Evolutionary conservation across 2,329 filamentous ascomycete genomes (phyloP).

Genomic region (Saccharata proteae): DNA sequence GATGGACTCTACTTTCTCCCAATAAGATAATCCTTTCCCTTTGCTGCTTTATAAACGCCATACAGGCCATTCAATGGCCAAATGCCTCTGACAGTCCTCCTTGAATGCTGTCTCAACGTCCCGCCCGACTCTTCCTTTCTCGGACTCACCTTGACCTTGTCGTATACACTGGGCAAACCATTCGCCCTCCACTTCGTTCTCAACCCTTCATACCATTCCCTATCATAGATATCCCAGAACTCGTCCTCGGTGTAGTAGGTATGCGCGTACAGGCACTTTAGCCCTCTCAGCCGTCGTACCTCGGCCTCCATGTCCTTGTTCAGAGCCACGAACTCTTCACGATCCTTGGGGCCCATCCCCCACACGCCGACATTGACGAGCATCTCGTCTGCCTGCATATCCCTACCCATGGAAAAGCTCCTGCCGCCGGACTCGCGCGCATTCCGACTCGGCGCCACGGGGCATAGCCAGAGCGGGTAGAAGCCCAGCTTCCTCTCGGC

Average conservation of each 20-base stretch:
- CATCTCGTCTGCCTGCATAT: slow-evolving; percentile 20
- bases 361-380: slow-evolving; percentile 55
- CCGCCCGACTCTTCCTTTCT: too few species aligned
- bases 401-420: slow-evolving; percentile 7
- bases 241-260: slow-evolving; percentile 56
- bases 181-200: slow-evolving; percentile 46
- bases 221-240: slow-evolving; percentile 55
- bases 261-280: slow-evolving; percentile 61
- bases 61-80: too few species aligned
- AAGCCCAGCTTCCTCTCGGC: slow-evolving; percentile 28
- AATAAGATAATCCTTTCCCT: too few species aligned
- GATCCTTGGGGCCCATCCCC: slow-evolving; percentile 44
- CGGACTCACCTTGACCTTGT: slow-evolving; percentile 46
- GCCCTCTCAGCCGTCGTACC: slow-evolving; percentile 47
- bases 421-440: slow-evolving; percentile 1
- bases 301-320: slow-evolving; percentile 52
- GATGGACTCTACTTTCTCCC: too few species aligned
- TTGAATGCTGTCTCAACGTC: too few species aligned
- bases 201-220: slow-evolving; percentile 45
- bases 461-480: slow-evolving; percentile 39
- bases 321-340: slow-evolving; percentile 32
- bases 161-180: slow-evolving; percentile 51
- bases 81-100: too few species aligned
- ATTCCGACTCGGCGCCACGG: slow-evolving; percentile 18
- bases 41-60: too few species aligned